phyloP scores from a whole-genome alignment of 257 asterid species.

The Leptodermis oblonga region DNA sequence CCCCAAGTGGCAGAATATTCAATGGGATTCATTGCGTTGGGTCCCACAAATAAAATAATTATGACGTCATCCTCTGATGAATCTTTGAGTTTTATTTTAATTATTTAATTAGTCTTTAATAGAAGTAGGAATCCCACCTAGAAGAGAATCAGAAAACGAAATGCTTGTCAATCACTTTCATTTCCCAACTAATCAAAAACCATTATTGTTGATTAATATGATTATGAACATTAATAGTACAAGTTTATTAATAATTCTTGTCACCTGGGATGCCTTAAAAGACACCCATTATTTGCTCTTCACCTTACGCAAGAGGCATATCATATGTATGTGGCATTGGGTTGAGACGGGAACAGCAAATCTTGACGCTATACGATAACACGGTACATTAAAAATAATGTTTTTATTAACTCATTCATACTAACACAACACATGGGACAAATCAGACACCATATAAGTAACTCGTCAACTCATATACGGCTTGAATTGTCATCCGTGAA shows the following conservation, averaged over 20 bases:
- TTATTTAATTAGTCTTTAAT: background rate
- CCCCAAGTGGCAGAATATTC: conserved; percentile 10
- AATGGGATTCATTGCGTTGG: conserved; percentile 5
- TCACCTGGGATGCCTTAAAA: background rate
- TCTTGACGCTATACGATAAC: too few species aligned
- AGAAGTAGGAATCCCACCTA: background rate
- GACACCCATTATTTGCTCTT: background rate
- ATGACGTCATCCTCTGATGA: background rate
- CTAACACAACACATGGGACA: too few species aligned
- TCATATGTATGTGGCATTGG: too few species aligned
- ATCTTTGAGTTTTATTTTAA: background rate
- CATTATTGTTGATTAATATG: background rate
- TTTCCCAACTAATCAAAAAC: background rate
- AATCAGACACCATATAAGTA: too few species aligned
- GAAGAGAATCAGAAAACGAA: too few species aligned
- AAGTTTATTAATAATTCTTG: background rate
- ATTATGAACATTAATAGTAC: too few species aligned
- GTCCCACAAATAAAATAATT: background rate
- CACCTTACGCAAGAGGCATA: background rate
- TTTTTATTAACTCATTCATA: too few species aligned
- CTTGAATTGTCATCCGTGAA: too few species aligned
- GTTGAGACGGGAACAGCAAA: too few species aligned
- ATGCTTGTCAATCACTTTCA: conserved; percentile 5
- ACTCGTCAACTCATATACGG: too few species aligned
- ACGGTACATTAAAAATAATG: too few species aligned